Conservation (phyloP, 208 protist species). For the Zelonia costaricensis region DNA sequence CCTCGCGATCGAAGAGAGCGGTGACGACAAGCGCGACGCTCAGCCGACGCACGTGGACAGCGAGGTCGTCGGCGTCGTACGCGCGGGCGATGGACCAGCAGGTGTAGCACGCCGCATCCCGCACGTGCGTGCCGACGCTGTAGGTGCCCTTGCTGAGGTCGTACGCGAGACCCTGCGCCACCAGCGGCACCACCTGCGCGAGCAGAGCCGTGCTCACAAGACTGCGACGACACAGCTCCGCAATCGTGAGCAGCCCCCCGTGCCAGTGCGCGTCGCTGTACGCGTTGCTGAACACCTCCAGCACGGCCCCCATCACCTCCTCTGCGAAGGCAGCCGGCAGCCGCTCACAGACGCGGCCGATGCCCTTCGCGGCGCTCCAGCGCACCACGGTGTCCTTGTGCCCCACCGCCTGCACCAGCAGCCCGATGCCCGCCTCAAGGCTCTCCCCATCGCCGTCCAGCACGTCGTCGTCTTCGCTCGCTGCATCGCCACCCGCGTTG, state of each 20-base stretch:
- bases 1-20: conserved; percentile 91
- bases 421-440: conserved; percentile 77
- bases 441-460: conserved; percentile 65
- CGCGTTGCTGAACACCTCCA: conserved; percentile 67
- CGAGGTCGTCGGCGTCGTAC: conserved; percentile 93
- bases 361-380: conserved; percentile 97
- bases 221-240: conserved; percentile 96
- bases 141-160: conserved; percentile 95
- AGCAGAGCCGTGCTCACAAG: conserved; percentile 90
- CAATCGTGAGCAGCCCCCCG: conserved; percentile 95
- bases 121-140: conserved; percentile 96
- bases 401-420: conserved; percentile 67
- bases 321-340: conserved; percentile 88
- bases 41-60: conserved; percentile 76
- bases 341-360: conserved; percentile 94
- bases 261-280: conserved; percentile 93
- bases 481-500: background rate
- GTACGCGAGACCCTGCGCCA: conserved; percentile 90
- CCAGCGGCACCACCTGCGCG: conserved; percentile 57
- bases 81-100: conserved; percentile 98
- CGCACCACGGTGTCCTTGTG: conserved; percentile 95
- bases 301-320: conserved; percentile 88
- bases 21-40: conserved; percentile 77
- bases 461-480: conserved; percentile 25
- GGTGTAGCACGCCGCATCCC: conserved; percentile 98